Conservation (phyloP, 2,329 filamentous ascomycete species). For the Plectosphaerella sp. region DNA sequence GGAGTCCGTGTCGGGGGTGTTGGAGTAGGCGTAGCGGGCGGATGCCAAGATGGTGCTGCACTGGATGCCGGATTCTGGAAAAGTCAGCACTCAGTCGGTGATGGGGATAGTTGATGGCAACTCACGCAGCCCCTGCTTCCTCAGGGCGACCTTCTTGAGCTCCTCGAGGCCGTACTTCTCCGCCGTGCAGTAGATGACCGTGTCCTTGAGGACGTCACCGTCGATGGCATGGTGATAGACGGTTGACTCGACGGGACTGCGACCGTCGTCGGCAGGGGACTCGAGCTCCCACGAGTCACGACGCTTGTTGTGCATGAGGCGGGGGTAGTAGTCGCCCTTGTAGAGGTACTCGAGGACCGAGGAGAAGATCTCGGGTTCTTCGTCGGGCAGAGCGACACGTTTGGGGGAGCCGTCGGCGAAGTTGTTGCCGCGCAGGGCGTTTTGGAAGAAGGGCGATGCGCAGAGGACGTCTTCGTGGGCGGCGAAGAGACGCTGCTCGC, state of each 20-base stretch:
- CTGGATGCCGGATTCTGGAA: conserved; percentile 67
- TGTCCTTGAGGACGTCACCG: conserved; percentile 76
- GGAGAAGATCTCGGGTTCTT: conserved; percentile 87
- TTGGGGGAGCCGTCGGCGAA: conserved; percentile 60
- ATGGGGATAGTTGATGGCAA: too few species aligned
- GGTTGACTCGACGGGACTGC: conserved; percentile 53
- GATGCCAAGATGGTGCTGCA: conserved; percentile 81
- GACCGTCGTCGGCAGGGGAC: conserved; percentile 42
- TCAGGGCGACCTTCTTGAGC: conserved; percentile 76
- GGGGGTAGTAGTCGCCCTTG: conserved; percentile 90
- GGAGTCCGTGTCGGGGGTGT: conserved; percentile 88
- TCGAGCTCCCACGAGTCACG: conserved; percentile 81
- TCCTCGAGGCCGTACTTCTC: conserved; percentile 80
- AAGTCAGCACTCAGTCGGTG: neutral
- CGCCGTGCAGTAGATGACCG: conserved; percentile 85
- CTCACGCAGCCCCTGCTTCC: conserved; percentile 82
- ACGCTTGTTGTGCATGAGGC: conserved; percentile 76
- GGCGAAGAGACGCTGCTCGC: conserved; percentile 81
- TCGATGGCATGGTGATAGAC: conserved; percentile 63
- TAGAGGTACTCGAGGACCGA: conserved; percentile 88
- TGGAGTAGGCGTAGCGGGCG: conserved; percentile 83
- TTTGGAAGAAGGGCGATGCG: conserved; percentile 73
- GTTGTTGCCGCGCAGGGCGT: conserved; percentile 56
- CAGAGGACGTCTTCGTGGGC: conserved; percentile 83
- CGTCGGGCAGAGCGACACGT: conserved; percentile 75